Evolutionary conservation across 345 rosid species (phyloP).

Genomic region (Camelina laxa): DNA sequence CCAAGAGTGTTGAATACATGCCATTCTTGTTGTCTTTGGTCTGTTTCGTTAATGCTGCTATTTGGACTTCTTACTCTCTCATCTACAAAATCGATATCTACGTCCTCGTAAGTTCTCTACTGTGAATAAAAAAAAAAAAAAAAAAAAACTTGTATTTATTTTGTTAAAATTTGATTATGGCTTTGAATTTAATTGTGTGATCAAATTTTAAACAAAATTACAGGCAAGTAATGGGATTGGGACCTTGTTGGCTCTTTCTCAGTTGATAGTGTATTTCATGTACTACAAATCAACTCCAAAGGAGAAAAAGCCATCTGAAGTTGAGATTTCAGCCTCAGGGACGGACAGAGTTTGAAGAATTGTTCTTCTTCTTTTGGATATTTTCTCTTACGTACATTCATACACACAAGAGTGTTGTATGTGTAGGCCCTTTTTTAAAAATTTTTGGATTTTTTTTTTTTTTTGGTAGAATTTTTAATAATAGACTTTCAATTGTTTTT

Average conservation of each 20-base stretch:
- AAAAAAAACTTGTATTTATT: too few species aligned
- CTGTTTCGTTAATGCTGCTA: slow-evolving; percentile 44
- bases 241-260: slow-evolving; percentile 44
- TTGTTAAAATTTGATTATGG: background rate
- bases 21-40: slow-evolving; percentile 57
- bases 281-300: slow-evolving; percentile 48
- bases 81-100: slow-evolving; percentile 50
- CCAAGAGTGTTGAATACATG: slow-evolving; percentile 64
- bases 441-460: background rate
- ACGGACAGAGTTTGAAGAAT: slow-evolving; percentile 15
- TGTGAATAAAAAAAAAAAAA: too few species aligned
- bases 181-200: background rate
- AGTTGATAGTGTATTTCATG: slow-evolving; percentile 48
- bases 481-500: background rate
- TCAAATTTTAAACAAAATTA: background rate
- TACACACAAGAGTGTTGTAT: slow-evolving; percentile 34
- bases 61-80: slow-evolving; percentile 52
- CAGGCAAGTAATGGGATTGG: slow-evolving; percentile 74
- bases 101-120: slow-evolving; percentile 46
- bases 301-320: slow-evolving; percentile 46
- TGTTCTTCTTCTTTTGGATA: too few species aligned
- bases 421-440: background rate
- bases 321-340: slow-evolving; percentile 47
- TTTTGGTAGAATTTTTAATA: slow-evolving; percentile 17
- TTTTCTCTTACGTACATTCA: slow-evolving; percentile 11